Evolutionary conservation across 768 basidiomycete species (phyloP).

Genomic region (Inosperma sp.): DNA sequence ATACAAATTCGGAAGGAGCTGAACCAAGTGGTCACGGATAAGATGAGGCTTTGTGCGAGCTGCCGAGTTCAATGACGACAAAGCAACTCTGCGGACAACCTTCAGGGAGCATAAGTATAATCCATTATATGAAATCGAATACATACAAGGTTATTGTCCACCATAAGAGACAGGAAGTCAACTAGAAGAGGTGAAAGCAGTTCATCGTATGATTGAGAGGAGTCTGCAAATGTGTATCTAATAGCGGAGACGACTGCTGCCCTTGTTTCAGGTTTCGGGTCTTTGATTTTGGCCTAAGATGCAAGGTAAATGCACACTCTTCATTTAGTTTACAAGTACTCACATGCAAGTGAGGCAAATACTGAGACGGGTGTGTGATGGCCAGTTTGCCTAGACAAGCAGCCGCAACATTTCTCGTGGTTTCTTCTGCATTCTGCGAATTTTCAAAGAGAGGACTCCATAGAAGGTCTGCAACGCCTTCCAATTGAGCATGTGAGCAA

Average conservation of each 20-base stretch:
- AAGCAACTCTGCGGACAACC: constrained; percentile 86
- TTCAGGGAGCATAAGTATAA: constrained; percentile 31
- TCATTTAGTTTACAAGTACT: constrained; percentile 19
- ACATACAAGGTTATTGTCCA: constrained; percentile 81
- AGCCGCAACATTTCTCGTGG: constrained; percentile 89
- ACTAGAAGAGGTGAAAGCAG: constrained; percentile 82
- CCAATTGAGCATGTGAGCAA: constrained; percentile 78
- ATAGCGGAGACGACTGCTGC: constrained; percentile 92
- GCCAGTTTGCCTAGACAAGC: constrained; percentile 96
- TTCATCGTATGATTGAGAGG: constrained; percentile 82
- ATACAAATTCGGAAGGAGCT: constrained; percentile 79
- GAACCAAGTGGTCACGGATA: constrained; percentile 74
- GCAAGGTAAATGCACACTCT: constrained; percentile 3
- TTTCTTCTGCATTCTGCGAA: constrained; percentile 86
- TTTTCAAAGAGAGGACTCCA: constrained; percentile 93
- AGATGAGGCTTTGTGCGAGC: constrained; percentile 93
- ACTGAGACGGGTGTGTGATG: constrained; percentile 83
- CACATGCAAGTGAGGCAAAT: constrained; percentile 90
- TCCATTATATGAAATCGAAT: neutral
- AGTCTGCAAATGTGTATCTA: constrained; percentile 90
- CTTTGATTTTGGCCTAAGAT: constrained; percentile 59
- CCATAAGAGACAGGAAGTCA: constrained; percentile 87
- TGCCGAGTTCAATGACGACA: constrained; percentile 90
- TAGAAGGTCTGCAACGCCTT: constrained; percentile 79
- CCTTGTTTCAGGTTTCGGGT: constrained; percentile 64